Base-by-base conservation (phyloP, 73 alveolate species). In the Blepharisma stoltei region DNA sequence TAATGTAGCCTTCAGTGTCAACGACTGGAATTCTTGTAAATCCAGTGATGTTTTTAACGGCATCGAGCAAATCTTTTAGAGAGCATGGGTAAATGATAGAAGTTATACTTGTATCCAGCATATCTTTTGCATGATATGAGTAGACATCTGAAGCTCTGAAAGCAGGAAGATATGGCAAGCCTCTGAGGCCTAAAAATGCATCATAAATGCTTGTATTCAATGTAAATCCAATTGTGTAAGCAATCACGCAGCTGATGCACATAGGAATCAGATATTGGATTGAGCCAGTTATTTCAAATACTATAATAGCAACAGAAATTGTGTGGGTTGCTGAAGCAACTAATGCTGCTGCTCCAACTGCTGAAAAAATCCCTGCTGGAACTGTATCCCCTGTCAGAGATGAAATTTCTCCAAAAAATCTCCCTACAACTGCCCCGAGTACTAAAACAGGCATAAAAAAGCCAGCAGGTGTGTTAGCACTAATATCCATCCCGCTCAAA, bases 311-410 rank as follows among this genome's bases (percentile, higher is more conserved):
- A 0, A 90, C 89, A 78, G 96, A 88, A 52, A 93, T 86, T 25
- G 98, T 93, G 71, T 92, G 93, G 6, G 98, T 90, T 65, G 92
- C 89, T 9, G 96, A 88, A 6, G 97, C 88, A 9, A 92, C 94
- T 78, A 93, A 68, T 8, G 98, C 90, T 60, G 94, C 92, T 46
- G 97, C 97, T 71, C 97, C 92, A 53, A 90, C 94, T 68, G 92
- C 81, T 47, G 94, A 90, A 78, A 82, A 86, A 7, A 75, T 50
- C 6, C 90, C 90, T 32, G 75, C n/a, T 46, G 25, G 8, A 43
- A 18, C 7, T 54, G 41, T 6, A 84, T 6, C 53, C 46, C 38
- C 47, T 55, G 52, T 20, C 83, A 78, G n/a, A 44, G 78, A 6
- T 54, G 43, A 7, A 6, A 84, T 54, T 46, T 21, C 20, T 77